These are phyloP conservation scores for Fusarium hostae DNA, from an alignment of 2,329 filamentous ascomycete genomes.

Conservation along the genomic window DNA sequence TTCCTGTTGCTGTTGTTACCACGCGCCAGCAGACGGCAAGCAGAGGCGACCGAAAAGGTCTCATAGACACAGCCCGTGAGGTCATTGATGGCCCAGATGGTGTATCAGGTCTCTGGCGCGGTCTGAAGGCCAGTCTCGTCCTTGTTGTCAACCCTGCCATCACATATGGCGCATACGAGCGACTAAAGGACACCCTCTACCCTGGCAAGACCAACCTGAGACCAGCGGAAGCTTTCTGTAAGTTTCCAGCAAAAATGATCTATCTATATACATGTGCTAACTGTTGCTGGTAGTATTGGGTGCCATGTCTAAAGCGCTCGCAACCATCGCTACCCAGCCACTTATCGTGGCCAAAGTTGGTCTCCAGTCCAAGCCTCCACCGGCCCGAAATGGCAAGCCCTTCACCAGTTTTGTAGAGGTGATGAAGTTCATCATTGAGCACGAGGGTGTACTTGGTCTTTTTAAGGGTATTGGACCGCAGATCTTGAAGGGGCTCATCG, in stretches of 20 bases:
- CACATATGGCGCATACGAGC: constrained; percentile 96
- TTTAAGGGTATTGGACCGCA: constrained; percentile 98
- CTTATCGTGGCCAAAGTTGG: constrained; percentile 98
- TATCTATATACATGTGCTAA: constrained; percentile 8
- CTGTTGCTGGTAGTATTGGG: constrained; percentile 75
- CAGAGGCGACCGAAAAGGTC: constrained; percentile 84
- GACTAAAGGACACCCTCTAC: constrained; percentile 81
- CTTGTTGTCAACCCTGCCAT: constrained; percentile 97
- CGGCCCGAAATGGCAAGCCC: constrained; percentile 84
- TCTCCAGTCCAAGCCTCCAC: constrained; percentile 90
- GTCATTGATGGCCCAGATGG: constrained; percentile 93
- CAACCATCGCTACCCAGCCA: constrained; percentile 92
- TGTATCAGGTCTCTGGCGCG: constrained; percentile 89
- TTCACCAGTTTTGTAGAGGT: constrained; percentile 96
- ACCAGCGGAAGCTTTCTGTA: constrained; percentile 91
- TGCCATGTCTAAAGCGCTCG: constrained; percentile 90
- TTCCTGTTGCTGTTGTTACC: constrained; percentile 94
- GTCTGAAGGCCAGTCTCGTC: constrained; percentile 93
- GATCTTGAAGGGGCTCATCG: constrained; percentile 89
- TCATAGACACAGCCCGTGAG: constrained; percentile 88
- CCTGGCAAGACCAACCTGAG: constrained; percentile 79
- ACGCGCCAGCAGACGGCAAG: constrained; percentile 94
- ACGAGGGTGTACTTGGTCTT: constrained; percentile 84
- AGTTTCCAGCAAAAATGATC: constrained; percentile 53
- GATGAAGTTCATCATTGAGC: constrained; percentile 90